These are phyloP conservation scores for Cytidiella melzeri DNA, from an alignment of 768 basidiomycete genomes.

Conservation along the genomic window DNA sequence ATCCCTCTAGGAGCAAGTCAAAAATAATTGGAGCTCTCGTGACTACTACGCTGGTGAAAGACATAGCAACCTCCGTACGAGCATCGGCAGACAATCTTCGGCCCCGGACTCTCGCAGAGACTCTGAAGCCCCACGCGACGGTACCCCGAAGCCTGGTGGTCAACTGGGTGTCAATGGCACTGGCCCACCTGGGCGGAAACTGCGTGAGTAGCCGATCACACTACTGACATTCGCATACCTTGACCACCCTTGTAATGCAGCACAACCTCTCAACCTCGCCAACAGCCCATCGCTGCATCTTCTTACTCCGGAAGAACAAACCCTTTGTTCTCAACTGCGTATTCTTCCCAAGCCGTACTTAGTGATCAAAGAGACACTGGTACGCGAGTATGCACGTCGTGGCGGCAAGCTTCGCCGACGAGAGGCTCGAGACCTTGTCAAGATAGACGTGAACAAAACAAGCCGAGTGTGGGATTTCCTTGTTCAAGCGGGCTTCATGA, in stretches of 20 bases:
- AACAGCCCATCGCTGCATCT: constrained; percentile 88
- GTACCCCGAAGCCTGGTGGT: constrained; percentile 43
- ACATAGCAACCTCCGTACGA: constrained; percentile 39
- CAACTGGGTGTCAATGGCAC: constrained; percentile 24
- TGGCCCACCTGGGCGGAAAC: constrained; percentile 35
- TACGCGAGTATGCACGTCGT: constrained; percentile 87
- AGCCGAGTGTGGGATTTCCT: constrained; percentile 91
- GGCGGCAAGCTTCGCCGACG: constrained; percentile 83
- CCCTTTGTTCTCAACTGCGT: constrained; percentile 80
- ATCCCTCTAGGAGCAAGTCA: constrained; percentile 51
- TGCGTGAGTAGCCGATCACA: constrained; percentile 27
- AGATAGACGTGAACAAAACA: constrained; percentile 92
- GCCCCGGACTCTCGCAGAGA: constrained; percentile 50
- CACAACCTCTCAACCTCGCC: constrained; percentile 78
- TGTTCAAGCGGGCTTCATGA: constrained; percentile 77
- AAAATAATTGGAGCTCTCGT: constrained; percentile 42
- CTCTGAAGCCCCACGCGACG: constrained; percentile 46
- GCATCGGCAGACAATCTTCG: constrained; percentile 43
- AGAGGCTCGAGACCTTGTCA: constrained; percentile 85
- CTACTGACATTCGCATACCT: neutral
- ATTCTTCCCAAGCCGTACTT: constrained; percentile 95
- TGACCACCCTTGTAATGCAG: constrained; percentile 11
- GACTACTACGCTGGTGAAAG: constrained; percentile 54
- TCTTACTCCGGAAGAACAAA: constrained; percentile 82
- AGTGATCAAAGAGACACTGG: constrained; percentile 89